phyloP scores from a whole-genome alignment of 352 stramenopile genomes.

The Nothophytophthora sp. region DNA sequence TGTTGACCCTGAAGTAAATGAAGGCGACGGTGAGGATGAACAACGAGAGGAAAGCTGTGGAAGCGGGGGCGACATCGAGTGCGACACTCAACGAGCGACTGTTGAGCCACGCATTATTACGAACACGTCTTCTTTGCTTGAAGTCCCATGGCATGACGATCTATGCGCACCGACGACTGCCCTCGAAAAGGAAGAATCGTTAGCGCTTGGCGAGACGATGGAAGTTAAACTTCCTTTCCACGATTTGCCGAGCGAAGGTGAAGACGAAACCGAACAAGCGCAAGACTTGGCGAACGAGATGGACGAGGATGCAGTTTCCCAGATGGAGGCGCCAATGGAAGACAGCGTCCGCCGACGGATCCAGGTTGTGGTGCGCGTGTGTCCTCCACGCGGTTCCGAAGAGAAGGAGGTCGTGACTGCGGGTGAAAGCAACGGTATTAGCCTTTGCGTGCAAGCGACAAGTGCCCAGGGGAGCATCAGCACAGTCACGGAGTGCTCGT shows the following conservation, averaged over 20 bases:
- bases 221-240: too few relatives aligned
- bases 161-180: too few relatives aligned
- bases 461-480: slow-evolving; percentile 23
- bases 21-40: too few relatives aligned
- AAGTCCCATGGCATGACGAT: too few relatives aligned
- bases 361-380: slow-evolving; percentile 77
- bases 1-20: background rate
- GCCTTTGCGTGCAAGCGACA: slow-evolving; percentile 25
- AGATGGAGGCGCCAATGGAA: background rate
- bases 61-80: too few relatives aligned
- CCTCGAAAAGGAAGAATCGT: background rate
- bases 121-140: too few relatives aligned
- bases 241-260: background rate
- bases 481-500: slow-evolving; percentile 60
- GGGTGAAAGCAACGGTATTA: slow-evolving; percentile 26
- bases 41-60: background rate
- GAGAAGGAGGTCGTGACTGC: slow-evolving; percentile 33
- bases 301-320: slow-evolving; percentile 1
- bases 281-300: background rate
- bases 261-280: background rate
- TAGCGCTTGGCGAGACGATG: too few relatives aligned
- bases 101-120: too few relatives aligned
- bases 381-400: slow-evolving; percentile 27
- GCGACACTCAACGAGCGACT: too few relatives aligned
- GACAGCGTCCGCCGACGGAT: slow-evolving; percentile 28